Conservation (phyloP, 1,284 basidiomycete species). For the Dichomitus squalens region DNA sequence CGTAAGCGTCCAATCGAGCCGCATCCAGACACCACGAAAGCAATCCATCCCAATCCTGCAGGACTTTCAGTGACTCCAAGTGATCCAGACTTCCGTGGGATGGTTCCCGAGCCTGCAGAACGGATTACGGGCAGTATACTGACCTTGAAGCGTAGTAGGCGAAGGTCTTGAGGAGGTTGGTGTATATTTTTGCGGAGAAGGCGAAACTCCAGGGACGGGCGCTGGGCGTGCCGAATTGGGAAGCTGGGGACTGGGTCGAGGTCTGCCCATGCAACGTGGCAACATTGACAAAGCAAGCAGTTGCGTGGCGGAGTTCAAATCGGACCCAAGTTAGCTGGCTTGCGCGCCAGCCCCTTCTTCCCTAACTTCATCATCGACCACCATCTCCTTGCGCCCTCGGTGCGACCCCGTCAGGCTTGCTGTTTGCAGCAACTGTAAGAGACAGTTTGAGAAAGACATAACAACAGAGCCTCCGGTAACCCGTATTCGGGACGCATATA, state of each 20-base stretch:
- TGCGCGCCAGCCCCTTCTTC: conserved; percentile 31
- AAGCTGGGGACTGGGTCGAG: conserved; percentile 23
- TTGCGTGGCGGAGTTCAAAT: conserved; percentile 32
- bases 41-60: conserved; percentile 34
- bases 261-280: conserved; percentile 18
- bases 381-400: conserved; percentile 35
- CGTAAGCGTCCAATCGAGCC: conserved; percentile 25
- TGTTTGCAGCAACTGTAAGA: conserved; percentile 27
- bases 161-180: conserved; percentile 35
- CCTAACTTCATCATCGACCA: conserved; percentile 52
- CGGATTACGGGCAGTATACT: conserved; percentile 25
- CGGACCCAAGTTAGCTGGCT: conserved; percentile 30
- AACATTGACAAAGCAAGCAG: conserved; percentile 8
- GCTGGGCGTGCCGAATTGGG: conserved; percentile 13
- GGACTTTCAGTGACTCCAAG: conserved; percentile 8
- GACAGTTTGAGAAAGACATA: conserved; percentile 28
- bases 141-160: conserved; percentile 32
- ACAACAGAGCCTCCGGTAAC: conserved; percentile 13
- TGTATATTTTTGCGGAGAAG: conserved; percentile 23
- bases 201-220: conserved; percentile 15
- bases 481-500: conserved; percentile 13
- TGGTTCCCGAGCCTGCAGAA: conserved; percentile 1
- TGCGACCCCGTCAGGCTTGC: conserved; percentile 20
- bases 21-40: conserved; percentile 28
- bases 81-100: neutral